A percentile compares a stretch with the other conserved stretches of the same genome.
Evolutionary conservation across 805 yeast species (phyloP).

Genomic region (Cyberlindnera mississippiensis): DNA sequence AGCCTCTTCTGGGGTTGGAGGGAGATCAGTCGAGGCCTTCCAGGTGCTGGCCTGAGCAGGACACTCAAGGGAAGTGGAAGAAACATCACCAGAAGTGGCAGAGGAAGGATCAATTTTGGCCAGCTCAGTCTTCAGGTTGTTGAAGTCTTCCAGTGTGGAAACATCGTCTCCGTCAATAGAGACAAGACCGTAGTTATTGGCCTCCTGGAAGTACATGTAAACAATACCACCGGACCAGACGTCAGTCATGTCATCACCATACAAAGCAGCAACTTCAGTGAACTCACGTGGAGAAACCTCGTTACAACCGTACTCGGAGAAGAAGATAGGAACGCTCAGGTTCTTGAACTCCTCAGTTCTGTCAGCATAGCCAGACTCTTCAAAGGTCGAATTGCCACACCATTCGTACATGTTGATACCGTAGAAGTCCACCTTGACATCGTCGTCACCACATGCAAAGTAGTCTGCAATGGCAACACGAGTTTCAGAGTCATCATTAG

Average conservation of each 20-base stretch:
- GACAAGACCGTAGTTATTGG: conserved; percentile 78
- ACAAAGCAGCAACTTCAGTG: conserved; percentile 68
- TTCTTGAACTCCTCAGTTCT: conserved; percentile 71
- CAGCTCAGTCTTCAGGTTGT: conserved; percentile 50
- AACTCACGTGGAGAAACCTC: conserved; percentile 68
- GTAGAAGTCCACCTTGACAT: conserved; percentile 65
- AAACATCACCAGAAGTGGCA: conserved; percentile 35
- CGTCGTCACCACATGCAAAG: conserved; percentile 68
- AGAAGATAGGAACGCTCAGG: conserved; percentile 75
- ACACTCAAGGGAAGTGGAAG: conserved; percentile 39
- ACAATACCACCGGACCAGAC: conserved; percentile 95
- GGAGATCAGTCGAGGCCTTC: conserved; percentile 64
- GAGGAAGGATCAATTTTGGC: conserved; percentile 48
- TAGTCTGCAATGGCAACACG: conserved; percentile 73
- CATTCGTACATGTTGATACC: conserved; percentile 90
- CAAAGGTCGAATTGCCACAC: conserved; percentile 76
- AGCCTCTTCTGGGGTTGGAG: conserved; percentile 70
- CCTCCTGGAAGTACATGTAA: conserved; percentile 87
- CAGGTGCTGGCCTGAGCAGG: conserved; percentile 53
- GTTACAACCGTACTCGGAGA: conserved; percentile 90
- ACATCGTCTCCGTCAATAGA: conserved; percentile 47
- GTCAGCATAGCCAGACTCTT: conserved; percentile 60
- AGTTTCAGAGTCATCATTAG: conserved; percentile 72
- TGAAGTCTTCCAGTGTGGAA: conserved; percentile 58
- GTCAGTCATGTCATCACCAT: conserved; percentile 68